These are phyloP conservation scores for Penicillium crustosum DNA, from an alignment of 2,329 filamentous ascomycete genomes.

Conservation along the genomic window DNA sequence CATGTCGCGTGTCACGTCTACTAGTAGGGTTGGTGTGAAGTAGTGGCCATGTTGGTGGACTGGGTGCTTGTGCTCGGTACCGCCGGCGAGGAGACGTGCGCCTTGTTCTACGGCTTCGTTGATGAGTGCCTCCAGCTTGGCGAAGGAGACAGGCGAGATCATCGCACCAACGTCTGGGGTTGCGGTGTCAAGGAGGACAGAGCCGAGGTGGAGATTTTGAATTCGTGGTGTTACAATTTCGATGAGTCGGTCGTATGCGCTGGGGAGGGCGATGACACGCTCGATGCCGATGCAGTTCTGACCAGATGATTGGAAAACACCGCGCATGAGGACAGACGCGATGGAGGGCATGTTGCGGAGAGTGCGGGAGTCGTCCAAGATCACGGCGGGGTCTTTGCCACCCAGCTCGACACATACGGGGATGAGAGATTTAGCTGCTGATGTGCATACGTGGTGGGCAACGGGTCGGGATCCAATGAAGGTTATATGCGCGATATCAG, in stretches of 20 bases:
- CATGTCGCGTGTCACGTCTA: slow-evolving; percentile 86
- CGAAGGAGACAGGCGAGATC: slow-evolving; percentile 76
- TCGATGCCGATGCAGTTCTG: slow-evolving; percentile 99
- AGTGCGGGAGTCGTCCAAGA: slow-evolving; percentile 73
- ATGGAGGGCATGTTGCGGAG: slow-evolving; percentile 64
- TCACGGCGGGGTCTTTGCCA: slow-evolving; percentile 88
- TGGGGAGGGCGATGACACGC: slow-evolving; percentile 77
- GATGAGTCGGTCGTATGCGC: slow-evolving; percentile 73
- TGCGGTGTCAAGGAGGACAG: slow-evolving; percentile 55
- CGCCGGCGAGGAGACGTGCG: slow-evolving; percentile 78
- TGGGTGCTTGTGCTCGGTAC: slow-evolving; percentile 69
- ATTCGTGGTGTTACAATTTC: slow-evolving; percentile 71
- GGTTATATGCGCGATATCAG: slow-evolving; percentile 80
- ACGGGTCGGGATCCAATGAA: slow-evolving; percentile 92
- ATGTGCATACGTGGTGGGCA: slow-evolving; percentile 82
- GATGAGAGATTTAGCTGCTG: slow-evolving; percentile 80
- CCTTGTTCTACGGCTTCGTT: slow-evolving; percentile 73
- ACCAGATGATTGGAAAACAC: slow-evolving; percentile 90
- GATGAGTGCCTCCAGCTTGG: slow-evolving; percentile 73
- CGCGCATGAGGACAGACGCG: slow-evolving; percentile 79
- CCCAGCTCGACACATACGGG: slow-evolving; percentile 89
- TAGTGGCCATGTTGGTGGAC: slow-evolving; percentile 78
- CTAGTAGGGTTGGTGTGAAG: slow-evolving; percentile 85
- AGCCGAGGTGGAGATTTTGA: slow-evolving; percentile 71
- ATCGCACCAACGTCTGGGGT: slow-evolving; percentile 78